Evolutionary conservation across 805 yeast genomes (phyloP), one percentile per base, ranked within the genome.

Genomic region (Myxozyma udenii): DNA sequence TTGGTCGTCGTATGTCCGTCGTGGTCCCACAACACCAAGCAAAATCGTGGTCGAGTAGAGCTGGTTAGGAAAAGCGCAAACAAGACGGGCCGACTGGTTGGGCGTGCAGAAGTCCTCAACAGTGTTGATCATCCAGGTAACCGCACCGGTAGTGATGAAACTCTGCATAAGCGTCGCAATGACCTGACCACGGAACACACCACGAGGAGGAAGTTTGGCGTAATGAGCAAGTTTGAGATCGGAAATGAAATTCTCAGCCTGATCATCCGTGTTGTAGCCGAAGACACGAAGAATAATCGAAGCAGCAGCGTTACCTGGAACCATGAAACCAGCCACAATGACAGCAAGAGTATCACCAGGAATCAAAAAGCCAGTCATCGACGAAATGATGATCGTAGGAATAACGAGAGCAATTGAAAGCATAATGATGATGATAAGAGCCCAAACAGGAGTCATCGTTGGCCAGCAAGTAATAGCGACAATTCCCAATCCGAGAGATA

Each of bases 381-480:
- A 83, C 24, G 76, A 78, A 46, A 84, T 74, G 23, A 84, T 70
- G 2, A 83, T 81, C 22, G 80, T 71, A 4, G 89, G 90, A 43
- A 84, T 70, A 46, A 84, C 66, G 62, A 83, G 77, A 6, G 78
- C 66, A 37, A 78, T 63, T 44, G 81, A 78, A 55, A 84, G 73
- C 14, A 72, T 68, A 12, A 82, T 68, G 2, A 83, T 80, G 54
- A 83, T 74, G 51, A 81, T 71, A 21, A 83, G 68, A 1, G 84
- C 84, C 84, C 84, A 83, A 19, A 80, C 72, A 0, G 86, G 84
- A 1, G 83, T 77, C 44, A 76, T 77, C 61, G 71, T 71, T 22
- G 66, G 70, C 68, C 75, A 76, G 1, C 65, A 68, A 37, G 69
- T 61, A 35, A 75, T 63, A 30, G 71, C 65, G 14, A 69, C 73